Base-by-base conservation (phyloP, 179 eudicot species). In the Amaranthus tricolor region DNA sequence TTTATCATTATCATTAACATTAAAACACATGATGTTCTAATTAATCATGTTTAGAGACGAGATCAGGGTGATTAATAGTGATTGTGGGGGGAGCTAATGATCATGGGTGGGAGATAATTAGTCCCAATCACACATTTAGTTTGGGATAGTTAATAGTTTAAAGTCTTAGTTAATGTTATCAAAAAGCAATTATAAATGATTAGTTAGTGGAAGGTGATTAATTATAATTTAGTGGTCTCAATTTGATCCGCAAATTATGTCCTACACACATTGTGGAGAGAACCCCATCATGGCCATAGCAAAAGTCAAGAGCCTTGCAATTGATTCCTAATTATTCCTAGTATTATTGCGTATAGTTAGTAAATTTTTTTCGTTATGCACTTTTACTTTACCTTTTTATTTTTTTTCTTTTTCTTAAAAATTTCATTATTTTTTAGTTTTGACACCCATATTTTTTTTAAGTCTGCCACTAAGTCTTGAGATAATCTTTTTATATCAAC, bases 1-100 rank as follows among this genome's bases (percentile, higher is more conserved):
- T 31, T n/a, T n/a, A n/a, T n/a, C n/a, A n/a, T n/a, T 31, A 31
- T 0, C 40, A 31, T 31, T 16, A 15, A 8, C 6, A 31, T 31
- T 31, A 3, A 31, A 19, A 45, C 55, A 20, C 56, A 74, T 54
- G 71, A 48, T 20, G 67, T 51, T 57, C 14, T 79, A 80, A 75
- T 75, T 79, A 80, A 75, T 75, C 79, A 76, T 81, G 83, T 64
- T 56, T 59, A 21, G 61, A 65, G 71, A 67, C 64, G 78, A 67
- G 75, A 63, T 64, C 55, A 76, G 31, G 68, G 50, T 64, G 78
- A 70, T 48, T 72, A 62, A 62, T 5, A 55, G 44, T 60, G 77
- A 65, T 80, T 71, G 77, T 72, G 81, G 73, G 81, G 73, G 79
- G 67, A 58, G 55, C 45, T 21, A 62, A 47, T 62, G 64, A 71